Percentiles rank a stretch among this genome's conserved stretches.
phyloP scores from a whole-genome alignment of 257 asterid species.

The Solanum dulcamara region DNA sequence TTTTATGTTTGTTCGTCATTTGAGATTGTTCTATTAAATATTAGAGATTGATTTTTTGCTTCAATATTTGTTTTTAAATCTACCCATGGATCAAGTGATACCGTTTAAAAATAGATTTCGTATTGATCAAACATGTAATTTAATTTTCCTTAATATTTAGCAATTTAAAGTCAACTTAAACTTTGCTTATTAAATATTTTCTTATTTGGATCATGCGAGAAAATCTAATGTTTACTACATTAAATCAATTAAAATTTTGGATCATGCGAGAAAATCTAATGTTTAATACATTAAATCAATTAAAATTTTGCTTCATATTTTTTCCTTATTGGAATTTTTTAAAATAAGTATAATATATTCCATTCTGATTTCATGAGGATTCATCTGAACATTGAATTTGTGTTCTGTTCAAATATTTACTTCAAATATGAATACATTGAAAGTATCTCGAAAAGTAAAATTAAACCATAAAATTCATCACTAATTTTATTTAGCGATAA shows the following conservation, averaged over 20 bases:
- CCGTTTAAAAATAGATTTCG: neutral
- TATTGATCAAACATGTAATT: neutral
- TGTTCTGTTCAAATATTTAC: neutral
- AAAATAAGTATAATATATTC: neutral
- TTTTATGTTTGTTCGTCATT: neutral
- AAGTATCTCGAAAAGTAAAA: too few relatives aligned
- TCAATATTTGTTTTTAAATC: neutral
- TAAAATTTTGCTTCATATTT: neutral
- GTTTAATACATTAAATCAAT: neutral
- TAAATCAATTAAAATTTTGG: too few relatives aligned
- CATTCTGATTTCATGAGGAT: neutral
- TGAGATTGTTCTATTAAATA: neutral
- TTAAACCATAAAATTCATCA: neutral
- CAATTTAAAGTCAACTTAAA: neutral
- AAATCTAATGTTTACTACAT: neutral
- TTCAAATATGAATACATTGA: neutral
- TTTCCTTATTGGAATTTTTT: neutral
- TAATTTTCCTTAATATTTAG: neutral
- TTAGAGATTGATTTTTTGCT: neutral
- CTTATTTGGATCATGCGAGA: neutral
- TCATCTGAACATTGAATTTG: neutral
- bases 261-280: too few relatives aligned
- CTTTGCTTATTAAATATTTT: neutral
- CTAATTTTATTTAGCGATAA: neutral
- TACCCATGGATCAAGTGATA: neutral